A percentile compares a stretch with the other conserved stretches of the same genome.
Evolutionary conservation across 1,284 basidiomycete species (phyloP).

Genomic region (Ceratobasidium sp.): DNA sequence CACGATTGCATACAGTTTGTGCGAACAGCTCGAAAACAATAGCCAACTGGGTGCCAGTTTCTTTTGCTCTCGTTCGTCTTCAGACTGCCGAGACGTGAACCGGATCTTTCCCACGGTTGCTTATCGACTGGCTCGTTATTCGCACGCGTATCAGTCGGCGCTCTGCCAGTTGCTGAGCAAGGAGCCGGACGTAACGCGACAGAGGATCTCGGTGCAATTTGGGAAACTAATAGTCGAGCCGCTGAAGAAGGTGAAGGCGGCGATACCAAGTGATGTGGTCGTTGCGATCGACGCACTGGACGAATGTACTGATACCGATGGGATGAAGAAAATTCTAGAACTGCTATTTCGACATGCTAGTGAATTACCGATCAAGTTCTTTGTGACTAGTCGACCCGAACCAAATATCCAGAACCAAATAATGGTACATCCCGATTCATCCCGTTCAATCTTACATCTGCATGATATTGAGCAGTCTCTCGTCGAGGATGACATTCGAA

Average conservation of each 20-base stretch:
- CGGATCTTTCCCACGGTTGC: slow-evolving; percentile 36
- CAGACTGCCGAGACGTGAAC: slow-evolving; percentile 12
- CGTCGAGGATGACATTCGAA: slow-evolving; percentile 29
- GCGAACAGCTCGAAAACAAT: slow-evolving; percentile 21
- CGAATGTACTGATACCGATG: slow-evolving; percentile 15
- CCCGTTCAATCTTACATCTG: slow-evolving; percentile 7
- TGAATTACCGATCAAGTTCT: slow-evolving; percentile 15
- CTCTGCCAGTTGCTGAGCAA: background rate
- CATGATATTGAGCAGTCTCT: slow-evolving; percentile 40
- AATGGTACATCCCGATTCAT: background rate
- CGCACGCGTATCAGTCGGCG: background rate
- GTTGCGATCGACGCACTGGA: slow-evolving; percentile 37
- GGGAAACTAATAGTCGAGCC: slow-evolving; percentile 27
- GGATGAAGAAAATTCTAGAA: background rate
- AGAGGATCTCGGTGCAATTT: slow-evolving; percentile 10
- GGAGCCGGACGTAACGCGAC: background rate
- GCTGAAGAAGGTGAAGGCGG: background rate
- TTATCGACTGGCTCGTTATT: slow-evolving; percentile 28
- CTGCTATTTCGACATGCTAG: background rate
- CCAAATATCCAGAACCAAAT: slow-evolving; percentile 1
- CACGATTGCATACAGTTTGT: slow-evolving; percentile 45
- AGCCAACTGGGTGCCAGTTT: slow-evolving; percentile 45
- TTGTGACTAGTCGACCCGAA: slow-evolving; percentile 37
- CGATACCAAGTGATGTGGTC: background rate
- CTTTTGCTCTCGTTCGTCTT: slow-evolving; percentile 46